phyloP scores from a whole-genome alignment of 306 rosid species.

The Comarum palustre region DNA sequence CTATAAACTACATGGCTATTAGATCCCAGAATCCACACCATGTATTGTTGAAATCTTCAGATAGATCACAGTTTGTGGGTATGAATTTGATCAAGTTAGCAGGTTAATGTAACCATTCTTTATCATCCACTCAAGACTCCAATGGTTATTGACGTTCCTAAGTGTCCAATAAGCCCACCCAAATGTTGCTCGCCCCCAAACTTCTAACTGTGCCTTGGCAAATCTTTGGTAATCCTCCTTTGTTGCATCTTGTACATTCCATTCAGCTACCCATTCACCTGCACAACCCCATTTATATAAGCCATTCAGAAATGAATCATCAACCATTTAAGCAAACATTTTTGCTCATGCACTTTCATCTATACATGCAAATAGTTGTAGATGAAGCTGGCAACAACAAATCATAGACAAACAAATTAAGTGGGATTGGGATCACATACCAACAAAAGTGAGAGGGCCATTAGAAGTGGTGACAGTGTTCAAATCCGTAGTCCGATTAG shows the following conservation, averaged over 20 bases:
- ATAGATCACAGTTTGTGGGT: background rate
- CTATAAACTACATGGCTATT: too few relatives aligned
- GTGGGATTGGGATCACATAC: slow-evolving; percentile 28
- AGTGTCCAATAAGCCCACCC: slow-evolving; percentile 87
- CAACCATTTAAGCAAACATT: background rate
- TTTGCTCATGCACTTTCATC: background rate
- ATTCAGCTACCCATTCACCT: slow-evolving; percentile 84
- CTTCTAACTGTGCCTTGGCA: slow-evolving; percentile 53
- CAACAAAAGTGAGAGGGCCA: slow-evolving; percentile 70
- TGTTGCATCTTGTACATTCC: slow-evolving; percentile 48
- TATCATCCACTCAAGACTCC: slow-evolving; percentile 83
- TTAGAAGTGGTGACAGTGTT: slow-evolving; percentile 52
- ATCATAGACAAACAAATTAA: background rate
- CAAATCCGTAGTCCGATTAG: slow-evolving; percentile 46
- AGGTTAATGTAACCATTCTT: slow-evolving; percentile 54
- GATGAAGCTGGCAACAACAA: background rate
- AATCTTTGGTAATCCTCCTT: slow-evolving; percentile 57
- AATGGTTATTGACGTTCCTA: slow-evolving; percentile 53
- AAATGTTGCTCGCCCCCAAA: slow-evolving; percentile 63
- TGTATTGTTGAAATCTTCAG: background rate
- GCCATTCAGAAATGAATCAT: background rate
- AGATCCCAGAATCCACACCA: background rate
- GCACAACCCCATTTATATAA: background rate
- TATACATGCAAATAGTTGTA: background rate
- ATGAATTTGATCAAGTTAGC: slow-evolving; percentile 5